Conservation (phyloP, 1,139 yeast genomes). For the Candida albicans region DNA sequence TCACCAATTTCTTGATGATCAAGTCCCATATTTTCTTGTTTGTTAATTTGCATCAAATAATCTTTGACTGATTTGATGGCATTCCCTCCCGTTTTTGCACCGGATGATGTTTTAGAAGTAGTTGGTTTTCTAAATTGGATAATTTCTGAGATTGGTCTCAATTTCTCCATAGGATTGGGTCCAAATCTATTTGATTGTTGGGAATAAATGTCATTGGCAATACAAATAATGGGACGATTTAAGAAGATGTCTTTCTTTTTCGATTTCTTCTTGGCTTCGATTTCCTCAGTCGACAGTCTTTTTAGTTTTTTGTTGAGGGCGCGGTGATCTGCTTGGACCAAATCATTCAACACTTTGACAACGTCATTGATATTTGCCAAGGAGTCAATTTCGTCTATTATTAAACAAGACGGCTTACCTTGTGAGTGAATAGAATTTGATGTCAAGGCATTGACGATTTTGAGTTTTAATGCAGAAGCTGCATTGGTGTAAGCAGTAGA, state of each 20-base stretch:
- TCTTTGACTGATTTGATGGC: constrained; percentile 44
- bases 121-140: constrained; percentile 62
- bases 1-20: constrained; percentile 43
- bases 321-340: constrained; percentile 58
- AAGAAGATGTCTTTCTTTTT: constrained; percentile 41
- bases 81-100: constrained; percentile 32
- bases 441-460: constrained; percentile 68
- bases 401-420: constrained; percentile 73
- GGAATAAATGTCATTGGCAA: constrained; percentile 85
- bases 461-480: constrained; percentile 37
- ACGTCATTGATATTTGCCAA: constrained; percentile 76
- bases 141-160: constrained; percentile 73
- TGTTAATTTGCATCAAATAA: constrained; percentile 33
- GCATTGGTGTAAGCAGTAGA: constrained; percentile 19
- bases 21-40: constrained; percentile 31
- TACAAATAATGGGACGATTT: constrained; percentile 83
- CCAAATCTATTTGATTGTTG: constrained; percentile 35
- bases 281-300: constrained; percentile 11
- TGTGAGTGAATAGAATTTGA: constrained; percentile 54
- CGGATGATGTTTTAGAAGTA: constrained; percentile 42
- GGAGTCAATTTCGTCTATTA: constrained; percentile 92
- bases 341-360: constrained; percentile 62
- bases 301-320: constrained; percentile 32
- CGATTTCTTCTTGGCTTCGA: constrained; percentile 22
- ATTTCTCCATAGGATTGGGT: constrained; percentile 58